These are phyloP conservation scores for Ophiostoma ulmi DNA, from an alignment of 2,329 filamentous ascomycete genomes.

Conservation along the genomic window DNA sequence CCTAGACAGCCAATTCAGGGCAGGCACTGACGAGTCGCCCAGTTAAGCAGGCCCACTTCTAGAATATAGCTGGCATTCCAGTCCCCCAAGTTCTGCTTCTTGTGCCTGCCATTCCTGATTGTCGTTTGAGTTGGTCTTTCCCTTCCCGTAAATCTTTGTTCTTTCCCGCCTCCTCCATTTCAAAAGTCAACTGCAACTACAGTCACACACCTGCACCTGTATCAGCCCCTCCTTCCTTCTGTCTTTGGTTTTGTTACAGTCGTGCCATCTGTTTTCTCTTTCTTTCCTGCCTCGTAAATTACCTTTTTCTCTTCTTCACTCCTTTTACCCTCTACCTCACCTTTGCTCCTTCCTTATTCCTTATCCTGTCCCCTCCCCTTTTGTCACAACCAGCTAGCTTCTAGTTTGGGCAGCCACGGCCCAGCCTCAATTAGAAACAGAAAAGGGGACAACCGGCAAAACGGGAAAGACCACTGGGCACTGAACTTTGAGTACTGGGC, in stretches of 20 bases:
- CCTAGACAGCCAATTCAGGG: not conserved
- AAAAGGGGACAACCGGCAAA: slow-evolving; percentile 3
- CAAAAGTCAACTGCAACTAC: slow-evolving; percentile 14
- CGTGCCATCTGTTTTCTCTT: not conserved
- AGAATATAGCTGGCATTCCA: not conserved
- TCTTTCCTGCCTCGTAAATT: not conserved
- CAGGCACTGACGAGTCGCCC: slow-evolving; percentile 15
- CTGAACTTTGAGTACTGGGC: not conserved
- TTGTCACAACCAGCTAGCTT: slow-evolving; percentile 16
- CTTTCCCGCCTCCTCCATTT: slow-evolving; percentile 14
- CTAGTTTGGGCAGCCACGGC: slow-evolving; percentile 22
- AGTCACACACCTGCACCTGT: slow-evolving; percentile 3
- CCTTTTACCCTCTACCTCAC: not conserved
- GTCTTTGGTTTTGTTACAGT: not conserved
- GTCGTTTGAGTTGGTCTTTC: slow-evolving; percentile 3
- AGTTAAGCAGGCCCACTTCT: not conserved
- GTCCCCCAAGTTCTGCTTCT: slow-evolving; percentile 4
- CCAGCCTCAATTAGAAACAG: not conserved
- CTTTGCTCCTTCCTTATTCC: slow-evolving; percentile 4
- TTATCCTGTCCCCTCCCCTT: slow-evolving; percentile 12
- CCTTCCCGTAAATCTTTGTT: not conserved
- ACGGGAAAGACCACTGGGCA: not conserved
- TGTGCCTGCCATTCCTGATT: not conserved
- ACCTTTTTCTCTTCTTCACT: not conserved
- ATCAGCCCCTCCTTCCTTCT: slow-evolving; percentile 11